Conservation (phyloP, 768 basidiomycete species). For the Mycena latifolia region DNA sequence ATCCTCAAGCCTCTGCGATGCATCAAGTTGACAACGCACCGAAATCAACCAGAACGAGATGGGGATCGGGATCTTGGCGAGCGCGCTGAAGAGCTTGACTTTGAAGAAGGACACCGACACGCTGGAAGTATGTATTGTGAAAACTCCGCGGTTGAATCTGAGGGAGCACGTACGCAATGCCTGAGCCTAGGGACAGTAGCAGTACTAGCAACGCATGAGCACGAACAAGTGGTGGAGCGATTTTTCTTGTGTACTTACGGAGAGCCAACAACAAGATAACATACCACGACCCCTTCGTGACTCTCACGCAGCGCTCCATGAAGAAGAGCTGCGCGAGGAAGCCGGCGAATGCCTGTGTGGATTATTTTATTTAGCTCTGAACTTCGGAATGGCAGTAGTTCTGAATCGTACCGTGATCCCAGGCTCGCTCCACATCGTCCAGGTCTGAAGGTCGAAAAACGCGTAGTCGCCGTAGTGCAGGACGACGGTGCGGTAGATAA, state of each 20-base stretch:
- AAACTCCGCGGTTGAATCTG: too few species aligned
- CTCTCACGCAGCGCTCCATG: neutral
- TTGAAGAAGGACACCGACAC: conserved; percentile 11
- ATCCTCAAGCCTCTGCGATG: too few species aligned
- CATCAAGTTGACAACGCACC: neutral
- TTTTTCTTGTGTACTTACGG: neutral
- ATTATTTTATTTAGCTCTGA: neutral
- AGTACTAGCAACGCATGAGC: neutral
- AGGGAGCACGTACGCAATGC: conserved; percentile 12
- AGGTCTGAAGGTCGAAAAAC: conserved; percentile 21
- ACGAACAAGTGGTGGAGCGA: too few species aligned
- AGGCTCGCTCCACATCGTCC: conserved; percentile 31
- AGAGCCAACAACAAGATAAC: neutral
- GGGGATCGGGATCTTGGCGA: neutral
- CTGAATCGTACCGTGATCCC: conserved; percentile 14
- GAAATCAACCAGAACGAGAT: conserved; percentile 15
- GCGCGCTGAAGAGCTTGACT: neutral
- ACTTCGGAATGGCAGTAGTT: neutral
- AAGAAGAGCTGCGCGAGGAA: conserved; percentile 5
- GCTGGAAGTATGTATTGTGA: neutral
- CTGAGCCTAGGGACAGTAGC: conserved; percentile 14
- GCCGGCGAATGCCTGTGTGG: neutral
- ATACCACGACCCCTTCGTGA: neutral
- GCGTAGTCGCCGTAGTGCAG: conserved; percentile 7
- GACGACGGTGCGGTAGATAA: conserved; percentile 2